Conservation (phyloP, 257 asterid species). For the Parsonsia alboflavescens region DNA sequence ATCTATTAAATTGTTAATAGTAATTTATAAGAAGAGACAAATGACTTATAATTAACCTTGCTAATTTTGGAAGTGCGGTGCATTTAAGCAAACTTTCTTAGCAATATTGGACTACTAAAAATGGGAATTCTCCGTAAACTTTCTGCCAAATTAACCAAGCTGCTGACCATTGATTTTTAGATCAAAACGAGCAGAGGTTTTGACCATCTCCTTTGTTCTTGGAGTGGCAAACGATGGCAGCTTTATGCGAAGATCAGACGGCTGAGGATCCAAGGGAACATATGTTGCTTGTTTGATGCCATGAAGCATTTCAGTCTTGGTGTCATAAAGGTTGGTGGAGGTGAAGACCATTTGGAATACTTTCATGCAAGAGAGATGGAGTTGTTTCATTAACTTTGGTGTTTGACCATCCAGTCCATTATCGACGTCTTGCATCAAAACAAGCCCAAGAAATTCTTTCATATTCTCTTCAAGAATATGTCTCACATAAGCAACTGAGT, state of each 20-base stretch:
- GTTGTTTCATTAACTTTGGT: conserved; percentile 31
- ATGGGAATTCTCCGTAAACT: not conserved
- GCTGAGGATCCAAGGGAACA: conserved; percentile 26
- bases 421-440: conserved; percentile 21
- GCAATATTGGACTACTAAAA: not conserved
- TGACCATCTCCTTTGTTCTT: not conserved
- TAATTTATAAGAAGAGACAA: too few relatives aligned
- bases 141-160: not conserved
- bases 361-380: conserved; percentile 48
- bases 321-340: conserved; percentile 42
- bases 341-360: conserved; percentile 50
- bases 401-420: conserved; percentile 11
- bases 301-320: conserved; percentile 33
- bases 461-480: conserved; percentile 22
- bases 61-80: not conserved
- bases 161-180: not conserved
- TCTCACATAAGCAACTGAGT: conserved; percentile 32
- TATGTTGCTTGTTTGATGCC: conserved; percentile 47
- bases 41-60: not conserved
- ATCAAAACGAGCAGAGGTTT: not conserved
- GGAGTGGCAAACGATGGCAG: not conserved
- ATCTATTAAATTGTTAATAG: too few relatives aligned
- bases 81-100: not conserved
- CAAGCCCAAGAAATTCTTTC: conserved; percentile 41
- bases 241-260: not conserved